Evolutionary conservation across 2,329 filamentous ascomycete species (phyloP), one percentile per base, ranked within the genome.

Genomic region (Claviceps pazoutovae): DNA sequence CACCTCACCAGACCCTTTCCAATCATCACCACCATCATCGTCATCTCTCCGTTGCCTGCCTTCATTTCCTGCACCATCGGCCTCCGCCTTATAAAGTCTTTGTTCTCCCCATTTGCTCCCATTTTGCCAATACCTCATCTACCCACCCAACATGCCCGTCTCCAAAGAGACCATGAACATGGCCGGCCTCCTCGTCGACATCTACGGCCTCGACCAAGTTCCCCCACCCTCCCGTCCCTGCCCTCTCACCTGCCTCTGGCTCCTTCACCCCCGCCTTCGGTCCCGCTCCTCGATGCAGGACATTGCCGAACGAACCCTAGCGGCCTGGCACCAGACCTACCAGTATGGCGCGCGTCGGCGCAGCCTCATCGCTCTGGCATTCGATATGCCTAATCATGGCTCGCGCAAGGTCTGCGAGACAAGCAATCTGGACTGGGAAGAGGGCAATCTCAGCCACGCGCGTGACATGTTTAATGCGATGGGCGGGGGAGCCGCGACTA

Each of bases 321-420:
- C 71, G n/a, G 76, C 80, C 8, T 94, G 84, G 80, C 82, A 86
- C 60, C 61, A 67, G n/a, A 36, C 16, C 17, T 30, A 19, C 62
- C 56, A 65, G 62, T 13, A 36, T 23, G 23, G 42, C 17, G 34
- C 45, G 4, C 21, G 34, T n/a, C 9, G 42, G 13, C 62, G 67
- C 70, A 86, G 85, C 0, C 68, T 97, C 42, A 82, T 97, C 48
- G 89, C 87, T 2, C 78, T 90, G 13, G 79, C 84, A 2, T 95
- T 95, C 66, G 93, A 97, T 68, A 89, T 95, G 71, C 79, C 91
- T 46, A 97, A 97, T 66, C 93, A 97, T 68, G 93, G 93, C 26
- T 76, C 78, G 2, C 74, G 93, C 51, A 67, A 82, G 54, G 78
- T 91, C 2, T 75, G 83, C 59, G 69, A 77, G 7, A 58, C 74